Evolutionary conservation across 352 stramenopile species (phyloP).

Genomic region (Pythium plurisporium): DNA sequence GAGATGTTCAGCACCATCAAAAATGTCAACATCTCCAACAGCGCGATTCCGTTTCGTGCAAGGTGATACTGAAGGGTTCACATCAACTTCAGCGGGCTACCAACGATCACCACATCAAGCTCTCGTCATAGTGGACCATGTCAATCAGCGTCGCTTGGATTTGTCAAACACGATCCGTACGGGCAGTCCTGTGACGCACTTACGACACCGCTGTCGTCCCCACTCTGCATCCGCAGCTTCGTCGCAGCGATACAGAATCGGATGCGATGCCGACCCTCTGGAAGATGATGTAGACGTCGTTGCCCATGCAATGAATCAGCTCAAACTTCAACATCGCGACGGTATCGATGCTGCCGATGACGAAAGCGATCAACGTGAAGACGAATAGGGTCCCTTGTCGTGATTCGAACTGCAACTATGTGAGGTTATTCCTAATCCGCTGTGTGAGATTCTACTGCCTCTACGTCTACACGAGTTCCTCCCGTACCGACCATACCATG

Average conservation of each 20-base stretch:
- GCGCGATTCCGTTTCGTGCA: not conserved
- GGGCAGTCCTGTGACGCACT: slow-evolving; percentile 17
- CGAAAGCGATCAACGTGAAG: not conserved
- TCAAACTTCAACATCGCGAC: not conserved
- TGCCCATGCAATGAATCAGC: not conserved
- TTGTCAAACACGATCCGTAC: slow-evolving; percentile 4
- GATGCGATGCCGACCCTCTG: not conserved
- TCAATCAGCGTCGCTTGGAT: not conserved
- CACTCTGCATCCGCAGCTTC: slow-evolving; percentile 6
- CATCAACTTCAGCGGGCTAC: not conserved
- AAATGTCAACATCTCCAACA: not conserved
- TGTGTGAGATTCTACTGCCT: too few relatives aligned
- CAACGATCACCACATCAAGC: not conserved
- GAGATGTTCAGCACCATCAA: not conserved
- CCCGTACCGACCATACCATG: too few relatives aligned
- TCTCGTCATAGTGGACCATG: not conserved
- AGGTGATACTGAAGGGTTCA: not conserved
- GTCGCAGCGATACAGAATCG: not conserved
- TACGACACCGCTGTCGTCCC: slow-evolving; percentile 6
- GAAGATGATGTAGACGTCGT: not conserved
- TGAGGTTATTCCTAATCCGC: too few relatives aligned
- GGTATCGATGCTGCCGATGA: not conserved
- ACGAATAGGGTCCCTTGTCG: too few relatives aligned
- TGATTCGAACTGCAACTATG: too few relatives aligned
- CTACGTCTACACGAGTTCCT: too few relatives aligned